Evolutionary conservation across 805 yeast genomes (phyloP).

Genomic region (Vanderwaltozyma yarrowii): DNA sequence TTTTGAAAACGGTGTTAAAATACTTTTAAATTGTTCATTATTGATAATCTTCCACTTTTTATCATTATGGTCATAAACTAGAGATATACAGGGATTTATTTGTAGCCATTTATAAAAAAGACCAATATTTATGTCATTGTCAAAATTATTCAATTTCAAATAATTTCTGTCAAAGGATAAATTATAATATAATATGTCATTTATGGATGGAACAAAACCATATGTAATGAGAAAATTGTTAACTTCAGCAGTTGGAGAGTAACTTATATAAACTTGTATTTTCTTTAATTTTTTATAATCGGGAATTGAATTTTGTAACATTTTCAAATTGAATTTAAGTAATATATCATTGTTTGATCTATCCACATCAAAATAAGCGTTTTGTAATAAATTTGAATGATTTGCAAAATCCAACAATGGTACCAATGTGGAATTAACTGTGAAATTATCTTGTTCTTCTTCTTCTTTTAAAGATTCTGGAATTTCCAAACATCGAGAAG

Average conservation of each 20-base stretch:
- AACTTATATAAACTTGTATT: slow-evolving; percentile 36
- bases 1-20: background rate
- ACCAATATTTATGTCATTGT: too few relatives aligned
- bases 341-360: slow-evolving; percentile 34
- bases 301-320: too few relatives aligned
- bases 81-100: slow-evolving; percentile 34
- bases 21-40: background rate
- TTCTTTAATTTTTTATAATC: slow-evolving; percentile 6
- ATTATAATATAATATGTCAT: slow-evolving; percentile 5
- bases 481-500: slow-evolving; percentile 55
- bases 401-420: slow-evolving; percentile 63
- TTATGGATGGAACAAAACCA: slow-evolving; percentile 39
- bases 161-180: slow-evolving; percentile 14
- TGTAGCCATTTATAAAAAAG: slow-evolving; percentile 29
- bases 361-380: slow-evolving; percentile 56
- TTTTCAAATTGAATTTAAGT: slow-evolving; percentile 21
- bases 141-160: slow-evolving; percentile 1
- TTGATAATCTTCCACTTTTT: slow-evolving; percentile 3
- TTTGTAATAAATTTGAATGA: slow-evolving; percentile 37
- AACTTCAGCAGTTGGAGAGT: slow-evolving; percentile 36
- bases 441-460: slow-evolving; percentile 37
- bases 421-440: slow-evolving; percentile 45
- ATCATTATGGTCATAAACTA: slow-evolving; percentile 25
- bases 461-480: slow-evolving; percentile 33
- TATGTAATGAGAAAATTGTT: slow-evolving; percentile 32